These are phyloP conservation scores for Termitomyces titanicus DNA, from an alignment of 768 basidiomycete species.

Conservation along the genomic window DNA sequence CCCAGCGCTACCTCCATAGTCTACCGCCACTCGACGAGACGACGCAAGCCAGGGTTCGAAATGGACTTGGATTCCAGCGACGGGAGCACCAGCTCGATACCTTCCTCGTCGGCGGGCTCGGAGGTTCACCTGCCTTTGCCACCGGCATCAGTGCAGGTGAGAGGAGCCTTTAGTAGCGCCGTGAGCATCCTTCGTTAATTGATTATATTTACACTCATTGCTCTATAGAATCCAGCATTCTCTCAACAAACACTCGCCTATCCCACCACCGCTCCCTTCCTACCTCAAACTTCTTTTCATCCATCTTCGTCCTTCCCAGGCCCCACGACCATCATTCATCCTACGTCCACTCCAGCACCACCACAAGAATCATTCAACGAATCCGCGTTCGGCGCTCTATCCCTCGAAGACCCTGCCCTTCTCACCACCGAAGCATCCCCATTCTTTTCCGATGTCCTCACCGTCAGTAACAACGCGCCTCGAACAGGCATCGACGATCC, in stretches of 20 bases:
- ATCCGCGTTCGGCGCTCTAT: constrained; percentile 72
- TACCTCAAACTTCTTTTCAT: not conserved
- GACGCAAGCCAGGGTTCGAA: not conserved
- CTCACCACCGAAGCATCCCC: constrained; percentile 39
- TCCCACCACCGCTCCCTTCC: not conserved
- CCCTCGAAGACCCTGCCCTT: constrained; percentile 68
- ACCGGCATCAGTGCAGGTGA: not conserved
- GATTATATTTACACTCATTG: accelerated
- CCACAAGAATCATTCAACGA: constrained; percentile 21
- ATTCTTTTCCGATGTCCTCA: constrained; percentile 17
- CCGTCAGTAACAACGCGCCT: not conserved
- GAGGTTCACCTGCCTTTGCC: not conserved
- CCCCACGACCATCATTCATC: not conserved
- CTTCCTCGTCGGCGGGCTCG: not conserved
- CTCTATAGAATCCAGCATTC: not conserved
- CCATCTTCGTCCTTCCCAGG: not conserved
- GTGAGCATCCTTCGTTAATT: not conserved
- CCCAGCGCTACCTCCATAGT: not conserved
- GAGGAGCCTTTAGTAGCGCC: not conserved
- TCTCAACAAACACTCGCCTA: not conserved
- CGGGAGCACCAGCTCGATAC: constrained; percentile 1
- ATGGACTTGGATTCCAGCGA: constrained; percentile 5
- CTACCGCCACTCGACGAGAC: not conserved
- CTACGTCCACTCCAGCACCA: not conserved
- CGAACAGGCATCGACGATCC: constrained; percentile 10